These are phyloP conservation scores for Blastobotrys indianensis DNA, from an alignment of 1,139 yeast species.

Conservation along the genomic window DNA sequence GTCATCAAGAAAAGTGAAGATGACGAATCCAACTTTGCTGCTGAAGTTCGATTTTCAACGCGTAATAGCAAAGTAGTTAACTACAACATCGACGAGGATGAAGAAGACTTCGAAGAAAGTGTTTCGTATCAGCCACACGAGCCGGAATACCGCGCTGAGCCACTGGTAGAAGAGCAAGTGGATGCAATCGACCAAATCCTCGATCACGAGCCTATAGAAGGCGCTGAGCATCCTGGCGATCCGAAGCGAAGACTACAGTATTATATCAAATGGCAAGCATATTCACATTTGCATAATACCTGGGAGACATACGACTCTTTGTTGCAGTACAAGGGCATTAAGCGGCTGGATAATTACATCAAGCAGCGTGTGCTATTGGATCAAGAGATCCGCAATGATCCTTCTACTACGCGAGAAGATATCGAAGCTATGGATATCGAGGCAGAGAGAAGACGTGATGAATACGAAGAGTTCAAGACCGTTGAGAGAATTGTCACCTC, in stretches of 20 bases:
- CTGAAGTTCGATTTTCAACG: slow-evolving; percentile 60
- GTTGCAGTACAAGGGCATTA: slow-evolving; percentile 58
- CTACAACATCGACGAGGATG: slow-evolving; percentile 67
- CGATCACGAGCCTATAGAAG: slow-evolving; percentile 30
- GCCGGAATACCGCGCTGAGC: slow-evolving; percentile 18
- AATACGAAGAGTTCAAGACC: slow-evolving; percentile 71
- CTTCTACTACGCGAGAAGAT: slow-evolving; percentile 80
- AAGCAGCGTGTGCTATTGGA: slow-evolving; percentile 70
- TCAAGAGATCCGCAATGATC: slow-evolving; percentile 69
- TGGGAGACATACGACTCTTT: slow-evolving; percentile 76
- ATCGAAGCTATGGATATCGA: slow-evolving; percentile 91
- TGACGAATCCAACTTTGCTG: slow-evolving; percentile 23
- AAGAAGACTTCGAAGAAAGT: slow-evolving; percentile 48
- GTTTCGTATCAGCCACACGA: slow-evolving; percentile 22
- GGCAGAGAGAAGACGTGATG: slow-evolving; percentile 76
- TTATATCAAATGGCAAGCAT: slow-evolving; percentile 73
- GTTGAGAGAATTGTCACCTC: slow-evolving; percentile 90
- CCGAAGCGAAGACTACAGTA: slow-evolving; percentile 34
- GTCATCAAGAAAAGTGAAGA: slow-evolving; percentile 25
- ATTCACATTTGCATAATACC: slow-evolving; percentile 89
- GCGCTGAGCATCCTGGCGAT: slow-evolving; percentile 23
- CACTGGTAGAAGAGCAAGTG: slow-evolving; percentile 22
- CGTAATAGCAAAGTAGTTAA: slow-evolving; percentile 68
- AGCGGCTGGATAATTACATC: slow-evolving; percentile 85
- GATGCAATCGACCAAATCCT: slow-evolving; percentile 37